Conservation (phyloP, 495 filamentous ascomycete species). For the Penicillium cosmopolitanum region DNA sequence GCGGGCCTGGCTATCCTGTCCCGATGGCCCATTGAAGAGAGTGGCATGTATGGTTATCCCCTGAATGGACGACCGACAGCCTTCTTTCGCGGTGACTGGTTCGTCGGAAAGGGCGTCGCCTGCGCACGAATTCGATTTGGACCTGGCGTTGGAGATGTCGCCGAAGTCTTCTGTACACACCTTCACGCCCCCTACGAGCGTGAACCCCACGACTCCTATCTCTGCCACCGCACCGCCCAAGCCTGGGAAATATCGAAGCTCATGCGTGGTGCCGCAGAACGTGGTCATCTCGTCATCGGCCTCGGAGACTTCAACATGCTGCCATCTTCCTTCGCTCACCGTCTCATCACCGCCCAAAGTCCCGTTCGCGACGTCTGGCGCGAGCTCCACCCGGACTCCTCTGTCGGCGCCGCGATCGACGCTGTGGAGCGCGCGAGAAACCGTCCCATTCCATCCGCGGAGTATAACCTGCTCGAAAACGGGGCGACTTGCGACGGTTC, state of each 20-base stretch:
- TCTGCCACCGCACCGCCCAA: conserved; percentile 88
- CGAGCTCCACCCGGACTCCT: conserved; percentile 76
- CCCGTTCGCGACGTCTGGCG: conserved; percentile 85
- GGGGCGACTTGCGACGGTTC: conserved; percentile 85
- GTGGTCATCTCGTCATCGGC: conserved; percentile 82
- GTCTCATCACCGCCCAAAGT: conserved; percentile 76
- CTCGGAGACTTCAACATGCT: conserved; percentile 96
- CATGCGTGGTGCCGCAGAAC: conserved; percentile 80
- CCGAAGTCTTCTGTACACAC: conserved; percentile 93
- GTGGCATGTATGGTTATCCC: conserved; percentile 82
- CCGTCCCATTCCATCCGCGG: conserved; percentile 64
- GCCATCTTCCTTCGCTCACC: conserved; percentile 84
- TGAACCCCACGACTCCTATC: conserved; percentile 79
- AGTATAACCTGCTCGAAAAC: conserved; percentile 76
- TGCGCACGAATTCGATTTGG: conserved; percentile 80
- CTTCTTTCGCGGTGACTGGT: conserved; percentile 92
- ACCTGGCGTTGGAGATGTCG: conserved; percentile 63
- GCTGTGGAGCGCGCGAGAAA: conserved; percentile 57
- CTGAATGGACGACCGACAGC: conserved; percentile 92
- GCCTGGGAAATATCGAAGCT: conserved; percentile 97
- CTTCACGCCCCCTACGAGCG: conserved; percentile 89
- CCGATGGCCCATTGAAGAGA: conserved; percentile 94
- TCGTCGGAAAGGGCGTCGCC: conserved; percentile 91
- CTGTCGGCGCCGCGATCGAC: conserved; percentile 69
- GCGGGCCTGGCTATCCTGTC: conserved; percentile 92